Base-by-base conservation (phyloP, 805 yeast genomes). In the Tetrapisispora fleetii region DNA sequence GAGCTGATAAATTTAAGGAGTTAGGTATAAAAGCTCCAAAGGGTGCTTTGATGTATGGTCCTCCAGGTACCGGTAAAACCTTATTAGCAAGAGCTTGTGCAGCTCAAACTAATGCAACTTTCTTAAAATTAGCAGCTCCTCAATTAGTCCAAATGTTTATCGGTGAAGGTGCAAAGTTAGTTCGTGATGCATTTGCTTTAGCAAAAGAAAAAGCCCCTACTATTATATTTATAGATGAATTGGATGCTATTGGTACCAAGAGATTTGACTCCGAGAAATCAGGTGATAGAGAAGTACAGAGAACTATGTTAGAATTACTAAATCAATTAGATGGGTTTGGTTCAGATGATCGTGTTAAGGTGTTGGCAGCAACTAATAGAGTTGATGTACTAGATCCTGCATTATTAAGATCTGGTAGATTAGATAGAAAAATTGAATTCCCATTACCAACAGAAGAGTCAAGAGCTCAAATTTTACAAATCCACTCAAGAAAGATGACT, bases 361-460 rank as follows among this genome's bases (percentile, higher is more conserved):
- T 93, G 40, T 76, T 93, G 55, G 98, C 98, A 14, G 99, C 99
- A 39, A 93, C 99, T 2, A 93, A 93, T 68, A 83, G 99, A 74
- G 97, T 93, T 37, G 99, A 93, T 65, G 95, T 90, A 14, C 75
- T 93, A 59, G 99, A 93, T 72, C 99, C 99, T n/a, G 99, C 99
- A 1, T 72, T 93, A 62, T 75, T 93, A 62, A 84, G 99, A 75
- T 87, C 96, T 1, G 99, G 99, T 62, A 82, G 99, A 72, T 77
- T 93, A 64, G 99, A 93, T 71, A 80, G 99, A 69, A 93, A 93
- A 68, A 91, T 93, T 60, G 99, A 93, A 71, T 93, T 93, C 70
- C 99, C 99, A 47, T 76, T 93, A 58, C 99, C 99, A 16, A 80
- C 93, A 18, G 99, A 93, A 68, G 99, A 95, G 67, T 91, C 97